Conservation (phyloP, 2,329 filamentous ascomycete genomes). For the Rhexocercosporidium sp. region DNA sequence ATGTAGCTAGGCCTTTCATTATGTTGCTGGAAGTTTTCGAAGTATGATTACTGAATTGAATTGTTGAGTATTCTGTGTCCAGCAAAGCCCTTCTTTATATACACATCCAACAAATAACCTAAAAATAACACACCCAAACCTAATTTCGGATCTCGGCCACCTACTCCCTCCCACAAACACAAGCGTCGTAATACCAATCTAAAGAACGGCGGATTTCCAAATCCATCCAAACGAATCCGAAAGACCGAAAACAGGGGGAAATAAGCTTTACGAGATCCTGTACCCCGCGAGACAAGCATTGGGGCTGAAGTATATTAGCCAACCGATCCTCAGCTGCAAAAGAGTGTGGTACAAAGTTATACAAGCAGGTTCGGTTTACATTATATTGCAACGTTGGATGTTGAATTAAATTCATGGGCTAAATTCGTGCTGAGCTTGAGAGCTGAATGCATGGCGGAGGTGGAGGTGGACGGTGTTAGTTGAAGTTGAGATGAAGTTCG, state of each 20-base stretch:
- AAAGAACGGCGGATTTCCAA: not conserved
- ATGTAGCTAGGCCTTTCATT: not conserved
- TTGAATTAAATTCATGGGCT: not conserved
- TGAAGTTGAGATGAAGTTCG: not conserved
- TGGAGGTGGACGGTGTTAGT: not conserved
- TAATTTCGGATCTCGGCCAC: not conserved
- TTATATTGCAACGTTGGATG: not conserved
- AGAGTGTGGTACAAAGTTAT: not conserved
- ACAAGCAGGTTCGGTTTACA: not conserved
- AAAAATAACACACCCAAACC: not conserved
- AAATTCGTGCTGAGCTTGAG: not conserved
- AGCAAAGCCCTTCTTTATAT: not conserved
- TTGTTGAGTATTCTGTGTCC: not conserved
- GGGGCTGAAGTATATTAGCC: not conserved
- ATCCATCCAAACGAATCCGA: not conserved
- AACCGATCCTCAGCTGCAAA: not conserved
- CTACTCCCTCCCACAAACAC: not conserved
- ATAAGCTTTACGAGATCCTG: conserved; percentile 12
- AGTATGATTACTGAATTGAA: too few relatives aligned
- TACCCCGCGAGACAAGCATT: conserved; percentile 3
- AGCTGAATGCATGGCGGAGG: not conserved
- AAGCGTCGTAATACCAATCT: not conserved
- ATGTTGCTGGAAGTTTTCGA: not conserved
- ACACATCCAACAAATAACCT: not conserved
- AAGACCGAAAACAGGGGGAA: not conserved